Base-by-base conservation (phyloP, 2,329 filamentous ascomycete genomes). In the Penicillium palitans region DNA sequence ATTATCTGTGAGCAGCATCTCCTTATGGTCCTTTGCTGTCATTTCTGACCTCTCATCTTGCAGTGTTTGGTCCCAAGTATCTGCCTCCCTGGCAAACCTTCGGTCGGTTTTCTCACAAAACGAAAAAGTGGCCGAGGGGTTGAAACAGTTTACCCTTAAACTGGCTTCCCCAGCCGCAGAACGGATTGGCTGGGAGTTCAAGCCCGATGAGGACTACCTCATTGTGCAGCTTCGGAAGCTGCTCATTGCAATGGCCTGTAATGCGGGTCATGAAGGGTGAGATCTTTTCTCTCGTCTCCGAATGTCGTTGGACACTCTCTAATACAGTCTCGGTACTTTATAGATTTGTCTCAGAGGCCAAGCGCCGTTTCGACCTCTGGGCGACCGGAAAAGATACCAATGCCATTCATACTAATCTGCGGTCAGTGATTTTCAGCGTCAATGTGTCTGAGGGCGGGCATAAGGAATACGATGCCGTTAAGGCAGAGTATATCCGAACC, bases 101-200 rank as follows among this genome's bases (percentile, higher is more conserved):
- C 91, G 91, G 73, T 89, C 89, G n/a, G 86, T 96, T 53, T 98
- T 98, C 71, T 84, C 87, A 24, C 87, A 89, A 47, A 89, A 95
- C 62, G 84, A 89, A 55, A 78, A 84, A 51, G 84, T 95, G 61
- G 86, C 87, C 68, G 81, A 84, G 51, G 91, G 87, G 0, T 78
- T 99, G 61, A 88, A 90, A 73, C 87, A 87, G 52, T 96, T 96
- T 72, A 86, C 87, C 2, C 81, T 95, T 25, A 88, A 89, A 75
- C 82, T 99, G 51, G 86, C 95, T 61, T 83, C 85, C 27, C 83
- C 86, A 31, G 90, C 91, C 9, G 87, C 90, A 12, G 87, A 91
- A 66, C 86, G 88, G 65, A 81, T 97, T 66, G 93, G 93, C 40
- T 98, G 93, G 90, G 88, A 95, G 35, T 91, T 91, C 69, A 80